A percentile compares a stretch with the other conserved stretches of the same genome.
These are phyloP conservation scores for Pulveroboletus ravenelii DNA, from an alignment of 768 basidiomycete genomes.

Conservation along the genomic window DNA sequence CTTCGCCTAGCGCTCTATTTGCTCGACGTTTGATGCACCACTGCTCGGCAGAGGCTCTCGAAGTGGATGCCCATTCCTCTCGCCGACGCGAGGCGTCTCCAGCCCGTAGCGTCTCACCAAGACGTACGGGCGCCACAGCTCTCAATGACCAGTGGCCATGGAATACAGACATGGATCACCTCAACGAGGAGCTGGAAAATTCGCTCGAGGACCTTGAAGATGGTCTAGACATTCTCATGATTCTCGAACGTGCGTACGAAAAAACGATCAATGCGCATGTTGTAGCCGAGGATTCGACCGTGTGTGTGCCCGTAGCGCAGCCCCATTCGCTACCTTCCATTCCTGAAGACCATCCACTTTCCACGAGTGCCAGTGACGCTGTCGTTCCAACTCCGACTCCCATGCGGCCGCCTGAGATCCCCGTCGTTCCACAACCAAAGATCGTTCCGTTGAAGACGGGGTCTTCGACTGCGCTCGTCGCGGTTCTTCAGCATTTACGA, in stretches of 20 bases:
- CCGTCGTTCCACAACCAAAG: slow-evolving; percentile 17
- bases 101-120: slow-evolving; percentile 42
- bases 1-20: slow-evolving; percentile 52
- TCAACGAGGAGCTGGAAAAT: slow-evolving; percentile 39
- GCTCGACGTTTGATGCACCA: slow-evolving; percentile 84
- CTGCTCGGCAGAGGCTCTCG: slow-evolving; percentile 54
- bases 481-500: slow-evolving; percentile 49
- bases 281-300: slow-evolving; percentile 23
- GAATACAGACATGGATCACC: slow-evolving; percentile 36
- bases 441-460: slow-evolving; percentile 47
- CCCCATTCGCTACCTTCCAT: slow-evolving; percentile 16
- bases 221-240: slow-evolving; percentile 63
- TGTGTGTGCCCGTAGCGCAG: slow-evolving; percentile 4
- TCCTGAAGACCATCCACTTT: slow-evolving; percentile 18
- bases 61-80: slow-evolving; percentile 7
- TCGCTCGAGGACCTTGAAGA: slow-evolving; percentile 61
- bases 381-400: neutral
- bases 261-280: slow-evolving; percentile 61
- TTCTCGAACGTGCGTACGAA: slow-evolving; percentile 68
- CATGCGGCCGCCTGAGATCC: slow-evolving; percentile 11
- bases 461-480: slow-evolving; percentile 66
- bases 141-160: slow-evolving; percentile 28
- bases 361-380: neutral
- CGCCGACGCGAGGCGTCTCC: slow-evolving; percentile 31
- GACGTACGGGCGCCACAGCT: slow-evolving; percentile 30